phyloP scores from a whole-genome alignment of 441 rosid genomes.

The Macaranga tanarius region DNA sequence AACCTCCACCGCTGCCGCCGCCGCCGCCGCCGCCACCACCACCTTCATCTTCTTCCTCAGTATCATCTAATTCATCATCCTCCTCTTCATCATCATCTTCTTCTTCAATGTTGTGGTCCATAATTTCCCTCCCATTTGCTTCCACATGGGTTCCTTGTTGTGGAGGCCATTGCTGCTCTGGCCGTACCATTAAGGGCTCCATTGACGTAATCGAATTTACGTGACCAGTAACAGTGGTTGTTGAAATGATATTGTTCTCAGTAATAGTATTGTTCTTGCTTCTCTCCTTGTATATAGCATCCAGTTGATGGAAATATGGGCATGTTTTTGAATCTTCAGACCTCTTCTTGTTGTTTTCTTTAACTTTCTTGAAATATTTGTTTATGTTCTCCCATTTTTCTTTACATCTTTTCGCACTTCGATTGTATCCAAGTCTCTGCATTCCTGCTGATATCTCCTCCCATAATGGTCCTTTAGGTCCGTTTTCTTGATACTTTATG shows the following conservation, averaged over 20 bases:
- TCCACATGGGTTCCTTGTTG: conserved; percentile 33
- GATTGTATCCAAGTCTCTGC: conserved; percentile 68
- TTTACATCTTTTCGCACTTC: conserved; percentile 83
- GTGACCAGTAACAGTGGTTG: neutral
- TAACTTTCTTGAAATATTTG: conserved; percentile 94
- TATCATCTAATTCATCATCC: conserved; percentile 32
- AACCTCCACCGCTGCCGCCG: conserved; percentile 38
- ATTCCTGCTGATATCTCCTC: conserved; percentile 79
- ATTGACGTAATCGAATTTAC: neutral
- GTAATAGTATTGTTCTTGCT: conserved; percentile 23
- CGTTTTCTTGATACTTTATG: conserved; percentile 61
- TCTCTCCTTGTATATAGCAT: conserved; percentile 65
- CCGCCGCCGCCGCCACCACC: conserved; percentile 28
- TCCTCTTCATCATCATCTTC: conserved; percentile 34
- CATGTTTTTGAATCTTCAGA: conserved; percentile 86
- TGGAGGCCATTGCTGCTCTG: conserved; percentile 75
- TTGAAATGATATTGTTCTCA: too few species aligned
- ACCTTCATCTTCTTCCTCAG: conserved; percentile 35
- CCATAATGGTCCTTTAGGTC: conserved; percentile 87
- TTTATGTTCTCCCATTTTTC: conserved; percentile 99
- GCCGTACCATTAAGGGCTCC: conserved; percentile 59
- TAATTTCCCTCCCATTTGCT: conserved; percentile 41
- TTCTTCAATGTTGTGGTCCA: conserved; percentile 35
- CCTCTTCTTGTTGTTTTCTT: conserved; percentile 75
- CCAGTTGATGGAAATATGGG: conserved; percentile 80